These are phyloP conservation scores for Globisporangium cystogenes DNA, from an alignment of 352 stramenopile genomes.

Conservation along the genomic window DNA sequence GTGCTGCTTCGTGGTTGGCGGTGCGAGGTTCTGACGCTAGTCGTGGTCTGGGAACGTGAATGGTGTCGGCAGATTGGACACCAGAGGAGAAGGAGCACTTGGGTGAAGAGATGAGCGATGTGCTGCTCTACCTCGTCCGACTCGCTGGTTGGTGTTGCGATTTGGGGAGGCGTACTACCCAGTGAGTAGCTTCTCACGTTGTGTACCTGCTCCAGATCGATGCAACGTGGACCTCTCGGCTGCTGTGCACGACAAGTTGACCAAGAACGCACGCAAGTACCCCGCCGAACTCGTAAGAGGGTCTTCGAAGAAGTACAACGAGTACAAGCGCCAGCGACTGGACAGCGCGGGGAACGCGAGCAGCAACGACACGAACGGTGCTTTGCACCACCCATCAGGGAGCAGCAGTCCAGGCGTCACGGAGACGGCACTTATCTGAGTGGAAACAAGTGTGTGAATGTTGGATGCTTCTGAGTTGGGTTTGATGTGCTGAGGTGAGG, in stretches of 20 bases:
- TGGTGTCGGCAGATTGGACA: conserved; percentile 45
- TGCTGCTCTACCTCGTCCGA: conserved; percentile 95
- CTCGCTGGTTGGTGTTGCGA: conserved; percentile 58
- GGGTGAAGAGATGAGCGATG: conserved; percentile 95
- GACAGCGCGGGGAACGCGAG: conserved; percentile 8
- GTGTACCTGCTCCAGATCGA: conserved; percentile 32
- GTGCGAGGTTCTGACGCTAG: not conserved
- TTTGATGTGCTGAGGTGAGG: too few relatives aligned
- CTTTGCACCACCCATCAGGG: not conserved
- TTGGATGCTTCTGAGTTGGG: not conserved
- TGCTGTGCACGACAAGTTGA: conserved; percentile 91
- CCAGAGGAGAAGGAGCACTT: conserved; percentile 86
- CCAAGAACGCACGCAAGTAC: conserved; percentile 87
- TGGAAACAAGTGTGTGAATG: not conserved
- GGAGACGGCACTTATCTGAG: conserved; percentile 7
- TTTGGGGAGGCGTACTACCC: not conserved
- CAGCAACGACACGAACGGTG: not conserved
- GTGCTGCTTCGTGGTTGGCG: not conserved
- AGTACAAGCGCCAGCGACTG: conserved; percentile 65
- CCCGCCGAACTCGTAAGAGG: conserved; percentile 49
- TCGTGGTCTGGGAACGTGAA: not conserved
- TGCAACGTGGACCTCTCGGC: conserved; percentile 88
- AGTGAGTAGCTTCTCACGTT: not conserved
- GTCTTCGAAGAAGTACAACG: conserved; percentile 77
- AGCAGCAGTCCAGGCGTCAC: not conserved